Conservation (phyloP, 2,329 filamentous ascomycete species). For the Emydomyces testavorans region DNA sequence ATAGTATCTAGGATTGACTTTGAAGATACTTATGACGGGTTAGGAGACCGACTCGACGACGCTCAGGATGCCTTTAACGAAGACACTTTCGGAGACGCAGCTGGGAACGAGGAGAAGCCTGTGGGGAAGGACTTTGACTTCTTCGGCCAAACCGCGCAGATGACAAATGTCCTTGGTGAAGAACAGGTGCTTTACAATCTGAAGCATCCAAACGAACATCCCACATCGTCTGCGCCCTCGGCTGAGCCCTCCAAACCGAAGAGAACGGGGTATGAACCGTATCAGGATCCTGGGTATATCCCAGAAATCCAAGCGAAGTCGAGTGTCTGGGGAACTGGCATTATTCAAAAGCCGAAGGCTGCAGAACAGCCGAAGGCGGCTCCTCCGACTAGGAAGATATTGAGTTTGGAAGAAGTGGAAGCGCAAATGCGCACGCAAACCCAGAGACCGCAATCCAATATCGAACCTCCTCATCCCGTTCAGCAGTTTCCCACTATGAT, state of each 20-base stretch:
- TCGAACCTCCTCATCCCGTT: constrained; percentile 24
- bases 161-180: constrained; percentile 75
- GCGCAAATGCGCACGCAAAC: constrained; percentile 59
- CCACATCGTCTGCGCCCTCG: constrained; percentile 24
- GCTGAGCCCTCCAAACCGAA: constrained; percentile 45
- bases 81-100: constrained; percentile 68
- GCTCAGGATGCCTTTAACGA: constrained; percentile 92
- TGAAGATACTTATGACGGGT: constrained; percentile 92
- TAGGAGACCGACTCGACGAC: constrained; percentile 83
- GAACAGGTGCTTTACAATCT: constrained; percentile 77
- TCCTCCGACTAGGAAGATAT: constrained; percentile 55
- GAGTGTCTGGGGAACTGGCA: constrained; percentile 75
- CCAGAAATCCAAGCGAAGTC: constrained; percentile 87
- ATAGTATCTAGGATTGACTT: constrained; percentile 57
- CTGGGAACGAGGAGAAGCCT: constrained; percentile 36
- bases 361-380: constrained; percentile 12
- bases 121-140: constrained; percentile 96
- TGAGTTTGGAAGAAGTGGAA: constrained; percentile 96
- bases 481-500: constrained; percentile 19
- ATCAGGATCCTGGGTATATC: constrained; percentile 70
- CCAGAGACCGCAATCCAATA: constrained; percentile 22
- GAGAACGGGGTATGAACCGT: constrained; percentile 82
- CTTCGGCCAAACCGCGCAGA: constrained; percentile 81
- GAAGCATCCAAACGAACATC: constrained; percentile 42
- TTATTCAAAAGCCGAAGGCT: constrained; percentile 39